Evolutionary conservation across 768 basidiomycete species (phyloP).

Genomic region (Lentinula boryana): DNA sequence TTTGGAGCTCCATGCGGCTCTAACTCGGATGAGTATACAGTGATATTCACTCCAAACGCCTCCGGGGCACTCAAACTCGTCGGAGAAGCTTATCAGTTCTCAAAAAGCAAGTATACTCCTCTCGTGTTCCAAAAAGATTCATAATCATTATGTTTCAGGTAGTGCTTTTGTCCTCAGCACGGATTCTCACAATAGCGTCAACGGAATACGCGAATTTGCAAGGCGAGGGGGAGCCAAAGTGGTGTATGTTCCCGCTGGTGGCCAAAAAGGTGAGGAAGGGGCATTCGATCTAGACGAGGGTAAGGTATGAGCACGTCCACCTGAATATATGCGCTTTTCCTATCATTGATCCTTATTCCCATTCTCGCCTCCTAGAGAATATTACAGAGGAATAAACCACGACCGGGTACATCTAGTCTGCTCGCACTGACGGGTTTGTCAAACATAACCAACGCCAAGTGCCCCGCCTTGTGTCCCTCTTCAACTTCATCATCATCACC

Average conservation of each 20-base stretch:
- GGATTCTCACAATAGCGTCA: slow-evolving; percentile 82
- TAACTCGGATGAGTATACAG: slow-evolving; percentile 50
- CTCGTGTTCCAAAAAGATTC: slow-evolving; percentile 73
- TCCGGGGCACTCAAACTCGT: slow-evolving; percentile 76
- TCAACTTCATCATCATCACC: background rate
- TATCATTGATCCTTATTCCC: slow-evolving; percentile 12
- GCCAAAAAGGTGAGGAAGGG: slow-evolving; percentile 42
- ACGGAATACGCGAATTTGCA: slow-evolving; percentile 76
- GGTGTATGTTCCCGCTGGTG: slow-evolving; percentile 59
- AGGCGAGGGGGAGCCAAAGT: slow-evolving; percentile 46
- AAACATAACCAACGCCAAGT: slow-evolving; percentile 76
- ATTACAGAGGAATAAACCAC: background rate
- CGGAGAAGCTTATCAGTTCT: slow-evolving; percentile 76
- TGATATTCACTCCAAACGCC: slow-evolving; percentile 79
- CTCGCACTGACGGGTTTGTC: slow-evolving; percentile 79
- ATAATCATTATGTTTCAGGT: slow-evolving; percentile 43
- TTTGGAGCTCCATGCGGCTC: slow-evolving; percentile 55
- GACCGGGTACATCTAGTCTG: slow-evolving; percentile 38
- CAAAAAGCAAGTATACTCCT: slow-evolving; percentile 46
- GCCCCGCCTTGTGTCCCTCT: slow-evolving; percentile 24
- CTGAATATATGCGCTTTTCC: slow-evolving; percentile 19
- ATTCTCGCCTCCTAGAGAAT: background rate
- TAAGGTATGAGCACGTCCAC: slow-evolving; percentile 38
- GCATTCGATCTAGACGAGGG: slow-evolving; percentile 45
- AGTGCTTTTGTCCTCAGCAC: slow-evolving; percentile 61